A percentile compares a stretch with the other conserved stretches of the same genome.
Evolutionary conservation across 768 basidiomycete species (phyloP).

Genomic region (Leccinum rimulosum): DNA sequence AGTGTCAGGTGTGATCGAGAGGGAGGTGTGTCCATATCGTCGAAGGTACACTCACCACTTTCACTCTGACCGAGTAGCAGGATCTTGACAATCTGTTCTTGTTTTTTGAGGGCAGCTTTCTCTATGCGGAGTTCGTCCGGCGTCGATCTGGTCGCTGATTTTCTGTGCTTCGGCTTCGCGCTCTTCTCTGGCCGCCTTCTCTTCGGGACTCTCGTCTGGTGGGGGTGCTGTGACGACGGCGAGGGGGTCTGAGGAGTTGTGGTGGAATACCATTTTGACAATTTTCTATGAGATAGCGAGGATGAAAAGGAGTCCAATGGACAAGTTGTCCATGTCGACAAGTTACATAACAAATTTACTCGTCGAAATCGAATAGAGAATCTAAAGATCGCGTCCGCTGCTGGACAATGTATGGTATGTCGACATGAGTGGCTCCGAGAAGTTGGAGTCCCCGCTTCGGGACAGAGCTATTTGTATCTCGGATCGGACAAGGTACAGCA

Average conservation of each 20-base stretch:
- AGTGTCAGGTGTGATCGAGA: background rate
- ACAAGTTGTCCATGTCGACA: background rate
- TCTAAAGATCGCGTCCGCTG: too few relatives aligned
- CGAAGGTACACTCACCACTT: constrained; percentile 45
- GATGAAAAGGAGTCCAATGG: constrained; percentile 1
- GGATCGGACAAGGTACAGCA: too few relatives aligned
- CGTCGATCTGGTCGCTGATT: constrained; percentile 60
- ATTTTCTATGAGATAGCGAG: background rate
- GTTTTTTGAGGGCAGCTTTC: constrained; percentile 40
- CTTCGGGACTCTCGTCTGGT: constrained; percentile 48
- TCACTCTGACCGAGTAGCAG: constrained; percentile 65
- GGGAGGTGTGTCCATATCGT: background rate
- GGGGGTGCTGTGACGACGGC: constrained; percentile 56
- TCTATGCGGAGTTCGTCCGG: constrained; percentile 51
- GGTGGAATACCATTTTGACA: constrained; percentile 24
- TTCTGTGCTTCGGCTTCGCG: constrained; percentile 56
- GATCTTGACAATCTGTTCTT: constrained; percentile 51
- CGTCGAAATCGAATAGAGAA: background rate
- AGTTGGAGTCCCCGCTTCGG: too few relatives aligned
- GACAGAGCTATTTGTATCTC: too few relatives aligned
- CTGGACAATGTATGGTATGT: too few relatives aligned
- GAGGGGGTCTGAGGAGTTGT: constrained; percentile 54
- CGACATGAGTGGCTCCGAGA: too few relatives aligned
- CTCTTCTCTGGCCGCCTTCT: constrained; percentile 42
- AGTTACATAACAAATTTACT: constrained; percentile 10